phyloP scores from a whole-genome alignment of 2,329 filamentous ascomycete species.

The Colletotrichum ledebouriae region DNA sequence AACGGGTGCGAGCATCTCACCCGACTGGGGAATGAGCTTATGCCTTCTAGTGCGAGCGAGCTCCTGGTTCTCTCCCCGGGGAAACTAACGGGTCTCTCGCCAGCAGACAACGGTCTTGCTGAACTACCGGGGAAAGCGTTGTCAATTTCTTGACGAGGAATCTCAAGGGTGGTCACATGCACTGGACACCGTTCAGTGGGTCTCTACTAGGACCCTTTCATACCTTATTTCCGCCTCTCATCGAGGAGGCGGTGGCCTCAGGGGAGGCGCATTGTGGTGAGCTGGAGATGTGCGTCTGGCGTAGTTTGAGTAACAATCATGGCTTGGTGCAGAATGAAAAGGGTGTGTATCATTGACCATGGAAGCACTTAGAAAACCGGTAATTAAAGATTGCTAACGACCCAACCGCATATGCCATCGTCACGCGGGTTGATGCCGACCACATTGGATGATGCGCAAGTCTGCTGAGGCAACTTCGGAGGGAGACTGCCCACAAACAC shows the following conservation, averaged over 20 bases:
- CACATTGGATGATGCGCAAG: background rate
- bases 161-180: conserved; percentile 1
- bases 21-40: conserved; percentile 26
- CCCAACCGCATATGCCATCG: conserved; percentile 5
- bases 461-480: background rate
- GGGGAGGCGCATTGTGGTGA: background rate
- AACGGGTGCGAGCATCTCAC: conserved; percentile 3
- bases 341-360: conserved; percentile 1
- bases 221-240: too few relatives aligned
- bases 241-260: background rate
- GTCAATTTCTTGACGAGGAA: conserved; percentile 1
- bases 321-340: background rate
- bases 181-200: too few relatives aligned
- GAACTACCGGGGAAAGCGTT: background rate
- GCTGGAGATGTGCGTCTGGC: conserved; percentile 5
- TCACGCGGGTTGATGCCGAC: conserved; percentile 14
- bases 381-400: conserved; percentile 17
- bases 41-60: conserved; percentile 16
- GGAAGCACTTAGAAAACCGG: background rate
- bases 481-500: conserved; percentile 12
- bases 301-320: conserved; percentile 10
- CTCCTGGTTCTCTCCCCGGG: background rate
- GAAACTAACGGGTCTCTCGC: conserved; percentile 12
- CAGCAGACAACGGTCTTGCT: conserved; percentile 16
- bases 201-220: too few relatives aligned